These are phyloP conservation scores for Tolypocladium ovalisporum DNA, from an alignment of 2,329 filamentous ascomycete species.

Conservation along the genomic window DNA sequence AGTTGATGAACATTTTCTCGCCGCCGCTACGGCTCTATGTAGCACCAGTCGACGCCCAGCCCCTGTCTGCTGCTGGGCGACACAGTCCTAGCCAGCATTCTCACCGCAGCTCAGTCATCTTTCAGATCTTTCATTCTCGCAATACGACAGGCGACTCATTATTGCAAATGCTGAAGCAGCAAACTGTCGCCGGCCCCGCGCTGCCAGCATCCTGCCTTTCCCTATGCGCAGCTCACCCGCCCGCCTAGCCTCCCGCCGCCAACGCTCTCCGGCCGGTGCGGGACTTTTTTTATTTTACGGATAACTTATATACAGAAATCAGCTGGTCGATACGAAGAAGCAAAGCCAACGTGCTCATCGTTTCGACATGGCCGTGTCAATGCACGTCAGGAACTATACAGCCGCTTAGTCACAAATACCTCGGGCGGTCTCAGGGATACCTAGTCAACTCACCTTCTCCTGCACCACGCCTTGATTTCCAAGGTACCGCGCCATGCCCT, in stretches of 20 bases:
- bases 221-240: too few relatives aligned
- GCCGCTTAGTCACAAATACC: neutral
- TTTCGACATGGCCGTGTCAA: slow-evolving; percentile 7
- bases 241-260: neutral
- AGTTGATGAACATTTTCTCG: neutral
- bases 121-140: neutral
- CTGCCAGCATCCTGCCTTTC: neutral
- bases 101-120: neutral
- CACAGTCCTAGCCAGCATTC: neutral
- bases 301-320: neutral
- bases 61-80: neutral
- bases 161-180: neutral
- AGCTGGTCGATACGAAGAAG: neutral
- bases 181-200: neutral
- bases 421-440: too few relatives aligned
- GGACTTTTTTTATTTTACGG: neutral
- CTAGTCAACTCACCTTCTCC: slow-evolving; percentile 15
- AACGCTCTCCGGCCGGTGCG: neutral
- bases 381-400: slow-evolving; percentile 9
- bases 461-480: slow-evolving; percentile 47
- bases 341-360: neutral
- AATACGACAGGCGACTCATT: neutral
- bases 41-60: neutral
- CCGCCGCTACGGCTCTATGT: neutral
- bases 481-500: slow-evolving; percentile 51